Conservation (phyloP, 805 yeast genomes). For the Suhomyces xylopsoci region DNA sequence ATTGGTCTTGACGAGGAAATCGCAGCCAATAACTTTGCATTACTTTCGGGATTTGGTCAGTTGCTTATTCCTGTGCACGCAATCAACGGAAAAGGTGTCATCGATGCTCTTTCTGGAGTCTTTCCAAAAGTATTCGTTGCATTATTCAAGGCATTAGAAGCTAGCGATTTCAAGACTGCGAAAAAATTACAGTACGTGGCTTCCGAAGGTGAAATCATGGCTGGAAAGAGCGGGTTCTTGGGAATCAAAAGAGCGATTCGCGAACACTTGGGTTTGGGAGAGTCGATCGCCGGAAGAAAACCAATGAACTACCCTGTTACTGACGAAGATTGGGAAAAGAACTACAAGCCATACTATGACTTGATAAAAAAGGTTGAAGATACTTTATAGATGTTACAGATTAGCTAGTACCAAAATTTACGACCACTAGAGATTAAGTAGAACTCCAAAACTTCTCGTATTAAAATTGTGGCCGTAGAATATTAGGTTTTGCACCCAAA, state of each 20-base stretch:
- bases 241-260: constrained; percentile 46
- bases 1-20: constrained; percentile 43
- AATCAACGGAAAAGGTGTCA: constrained; percentile 49
- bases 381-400: background rate
- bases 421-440: background rate
- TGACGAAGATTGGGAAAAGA: constrained; percentile 6
- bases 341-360: constrained; percentile 3
- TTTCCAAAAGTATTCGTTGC: constrained; percentile 49
- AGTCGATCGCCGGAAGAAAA: constrained; percentile 43
- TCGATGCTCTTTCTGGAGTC: constrained; percentile 53
- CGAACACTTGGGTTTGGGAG: constrained; percentile 40
- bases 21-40: constrained; percentile 33
- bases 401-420: background rate
- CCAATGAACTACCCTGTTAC: constrained; percentile 40
- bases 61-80: constrained; percentile 45
- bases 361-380: constrained; percentile 8
- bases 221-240: constrained; percentile 42
- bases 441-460: too few relatives aligned
- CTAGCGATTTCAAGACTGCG: constrained; percentile 42
- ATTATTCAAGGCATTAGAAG: constrained; percentile 35
- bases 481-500: too few relatives aligned
- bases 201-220: constrained; percentile 46
- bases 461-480: background rate
- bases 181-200: constrained; percentile 39
- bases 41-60: constrained; percentile 53